phyloP scores from a whole-genome alignment of 2,329 filamentous ascomycete species.

The Rugonectria rugulosa region DNA sequence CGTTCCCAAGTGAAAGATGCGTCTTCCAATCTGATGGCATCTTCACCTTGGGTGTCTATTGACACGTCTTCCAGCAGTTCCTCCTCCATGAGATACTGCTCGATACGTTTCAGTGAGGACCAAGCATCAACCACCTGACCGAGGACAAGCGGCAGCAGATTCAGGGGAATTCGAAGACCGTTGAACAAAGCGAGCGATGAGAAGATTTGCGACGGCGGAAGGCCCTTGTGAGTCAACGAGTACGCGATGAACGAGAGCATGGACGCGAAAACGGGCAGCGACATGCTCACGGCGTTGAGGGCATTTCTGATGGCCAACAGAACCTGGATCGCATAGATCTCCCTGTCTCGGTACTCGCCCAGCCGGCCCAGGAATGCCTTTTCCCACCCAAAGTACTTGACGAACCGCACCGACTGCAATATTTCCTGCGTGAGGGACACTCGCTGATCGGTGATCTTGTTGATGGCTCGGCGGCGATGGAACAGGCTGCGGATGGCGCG shows the following conservation, averaged over 20 bases:
- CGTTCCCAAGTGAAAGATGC: constrained; percentile 91
- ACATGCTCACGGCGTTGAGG: constrained; percentile 84
- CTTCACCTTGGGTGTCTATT: constrained; percentile 62
- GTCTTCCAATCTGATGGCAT: constrained; percentile 74
- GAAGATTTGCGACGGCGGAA: constrained; percentile 83
- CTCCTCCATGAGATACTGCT: constrained; percentile 87
- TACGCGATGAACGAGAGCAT: constrained; percentile 94
- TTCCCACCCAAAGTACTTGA: constrained; percentile 98
- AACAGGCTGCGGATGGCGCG: constrained; percentile 81
- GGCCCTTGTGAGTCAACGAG: constrained; percentile 68
- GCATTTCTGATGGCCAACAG: constrained; percentile 84
- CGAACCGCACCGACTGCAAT: constrained; percentile 87
- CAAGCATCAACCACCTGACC: constrained; percentile 90
- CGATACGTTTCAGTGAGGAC: constrained; percentile 82
- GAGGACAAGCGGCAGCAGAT: constrained; percentile 86
- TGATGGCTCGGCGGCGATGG: constrained; percentile 78
- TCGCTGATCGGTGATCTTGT: constrained; percentile 91
- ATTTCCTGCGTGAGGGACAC: constrained; percentile 94
- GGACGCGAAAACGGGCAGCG: constrained; percentile 90
- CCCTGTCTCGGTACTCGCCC: constrained; percentile 73
- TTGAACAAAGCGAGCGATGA: constrained; percentile 96
- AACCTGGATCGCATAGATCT: constrained; percentile 85
- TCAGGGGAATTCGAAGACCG: constrained; percentile 86
- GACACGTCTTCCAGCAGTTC: constrained; percentile 78
- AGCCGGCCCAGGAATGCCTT: constrained; percentile 82